Evolutionary conservation across 2,329 filamentous ascomycete species (phyloP).

Genomic region (Berkeleyomyces rouxiae): DNA sequence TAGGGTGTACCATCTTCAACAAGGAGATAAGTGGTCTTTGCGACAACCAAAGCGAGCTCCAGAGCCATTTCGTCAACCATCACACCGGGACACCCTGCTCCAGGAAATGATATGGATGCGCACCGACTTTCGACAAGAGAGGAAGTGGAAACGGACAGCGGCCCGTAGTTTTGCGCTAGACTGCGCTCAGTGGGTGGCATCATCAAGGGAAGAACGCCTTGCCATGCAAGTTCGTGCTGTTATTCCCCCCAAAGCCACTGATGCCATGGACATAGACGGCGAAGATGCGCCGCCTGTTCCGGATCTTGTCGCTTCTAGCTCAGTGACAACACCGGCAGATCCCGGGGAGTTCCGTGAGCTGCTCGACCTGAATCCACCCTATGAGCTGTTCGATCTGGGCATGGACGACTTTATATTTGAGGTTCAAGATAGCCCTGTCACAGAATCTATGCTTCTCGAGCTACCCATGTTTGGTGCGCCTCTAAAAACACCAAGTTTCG

Average conservation of each 20-base stretch:
- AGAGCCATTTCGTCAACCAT: slow-evolving; percentile 60
- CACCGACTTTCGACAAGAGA: slow-evolving; percentile 84
- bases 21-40: slow-evolving; percentile 81
- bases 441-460: slow-evolving; percentile 63
- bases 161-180: slow-evolving; percentile 66
- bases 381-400: slow-evolving; percentile 67
- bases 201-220: slow-evolving; percentile 44
- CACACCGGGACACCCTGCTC: slow-evolving; percentile 74
- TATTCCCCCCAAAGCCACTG: slow-evolving; percentile 24
- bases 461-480: slow-evolving; percentile 62
- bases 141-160: slow-evolving; percentile 78
- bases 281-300: slow-evolving; percentile 26
- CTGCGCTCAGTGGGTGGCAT: slow-evolving; percentile 67
- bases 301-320: slow-evolving; percentile 6
- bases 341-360: slow-evolving; percentile 24
- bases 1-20: slow-evolving; percentile 78
- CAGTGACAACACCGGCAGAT: slow-evolving; percentile 15
- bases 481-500: slow-evolving; percentile 39
- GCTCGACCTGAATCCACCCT: slow-evolving; percentile 43
- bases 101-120: slow-evolving; percentile 97
- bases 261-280: slow-evolving; percentile 24
- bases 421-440: slow-evolving; percentile 54
- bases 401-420: slow-evolving; percentile 70
- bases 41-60: slow-evolving; percentile 71
- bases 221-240: slow-evolving; percentile 49